Evolutionary conservation across 2,329 filamentous ascomycete species (phyloP).

Genomic region (Colletotrichum lini): DNA sequence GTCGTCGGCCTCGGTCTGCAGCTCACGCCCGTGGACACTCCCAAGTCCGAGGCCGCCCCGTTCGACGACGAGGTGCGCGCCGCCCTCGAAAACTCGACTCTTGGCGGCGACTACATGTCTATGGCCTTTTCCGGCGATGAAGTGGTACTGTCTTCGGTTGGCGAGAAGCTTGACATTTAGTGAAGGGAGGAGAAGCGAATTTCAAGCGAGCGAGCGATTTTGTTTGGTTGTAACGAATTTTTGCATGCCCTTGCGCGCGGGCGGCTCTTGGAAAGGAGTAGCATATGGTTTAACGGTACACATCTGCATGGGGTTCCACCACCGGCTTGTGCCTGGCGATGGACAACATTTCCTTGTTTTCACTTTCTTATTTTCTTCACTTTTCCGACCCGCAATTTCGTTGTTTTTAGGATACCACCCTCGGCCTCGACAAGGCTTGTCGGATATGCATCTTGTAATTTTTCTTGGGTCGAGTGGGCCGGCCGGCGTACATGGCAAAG

Average conservation of each 20-base stretch:
- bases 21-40: conserved; percentile 58
- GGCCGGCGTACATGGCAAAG: conserved; percentile 27
- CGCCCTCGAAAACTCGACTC: conserved; percentile 26
- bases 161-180: conserved; percentile 32
- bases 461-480: conserved; percentile 15
- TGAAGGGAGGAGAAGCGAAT: background rate
- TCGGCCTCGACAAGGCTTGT: conserved; percentile 31
- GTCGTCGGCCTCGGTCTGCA: conserved; percentile 57
- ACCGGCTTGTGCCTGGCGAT: conserved; percentile 2
- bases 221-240: conserved; percentile 20
- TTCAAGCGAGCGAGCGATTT: conserved; percentile 38
- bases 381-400: background rate
- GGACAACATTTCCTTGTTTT: background rate
- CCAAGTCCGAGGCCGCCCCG: conserved; percentile 36
- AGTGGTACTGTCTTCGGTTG: conserved; percentile 33
- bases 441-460: conserved; percentile 38
- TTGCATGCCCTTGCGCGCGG: conserved; percentile 10
- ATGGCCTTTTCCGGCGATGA: conserved; percentile 25
- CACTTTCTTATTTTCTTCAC: conserved; percentile 1
- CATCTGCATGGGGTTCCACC: conserved; percentile 24
- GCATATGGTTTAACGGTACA: conserved; percentile 34
- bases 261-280: background rate
- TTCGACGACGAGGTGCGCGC: conserved; percentile 37
- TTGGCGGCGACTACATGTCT: conserved; percentile 38
- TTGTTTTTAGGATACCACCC: conserved; percentile 38